Conservation (phyloP, 2,329 filamentous ascomycete species). For the Furcasterigmium furcatum region DNA sequence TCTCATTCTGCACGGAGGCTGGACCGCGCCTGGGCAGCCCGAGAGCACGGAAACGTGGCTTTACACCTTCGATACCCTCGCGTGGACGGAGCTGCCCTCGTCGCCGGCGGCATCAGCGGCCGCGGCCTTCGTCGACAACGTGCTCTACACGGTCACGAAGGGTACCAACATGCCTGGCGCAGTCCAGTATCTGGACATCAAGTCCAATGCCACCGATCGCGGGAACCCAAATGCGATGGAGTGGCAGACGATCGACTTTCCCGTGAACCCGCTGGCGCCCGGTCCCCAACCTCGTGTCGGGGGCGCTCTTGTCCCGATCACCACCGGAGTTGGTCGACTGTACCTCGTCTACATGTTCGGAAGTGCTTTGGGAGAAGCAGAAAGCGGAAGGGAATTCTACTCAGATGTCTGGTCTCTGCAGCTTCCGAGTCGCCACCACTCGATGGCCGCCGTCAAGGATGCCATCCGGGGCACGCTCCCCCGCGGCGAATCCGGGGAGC, state of each 20-base stretch:
- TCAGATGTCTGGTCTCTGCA: constrained; percentile 52
- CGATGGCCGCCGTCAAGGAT: constrained; percentile 47
- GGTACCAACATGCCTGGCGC: constrained; percentile 26
- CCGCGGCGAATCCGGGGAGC: constrained; percentile 38
- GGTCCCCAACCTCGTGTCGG: constrained; percentile 38
- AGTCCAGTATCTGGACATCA: constrained; percentile 30
- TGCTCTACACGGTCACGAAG: constrained; percentile 42
- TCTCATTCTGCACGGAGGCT: constrained; percentile 47
- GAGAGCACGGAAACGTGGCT: constrained; percentile 48
- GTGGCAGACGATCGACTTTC: constrained; percentile 33
- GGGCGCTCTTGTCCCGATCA: constrained; percentile 40
- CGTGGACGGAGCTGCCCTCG: constrained; percentile 46
- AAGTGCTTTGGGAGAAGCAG: constrained; percentile 16
- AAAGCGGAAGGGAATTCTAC: constrained; percentile 16
- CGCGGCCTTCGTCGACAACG: constrained; percentile 38
- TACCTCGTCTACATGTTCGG: constrained; percentile 51
- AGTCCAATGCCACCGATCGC: constrained; percentile 21
- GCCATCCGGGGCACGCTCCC: constrained; percentile 38
- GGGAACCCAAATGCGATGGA: constrained; percentile 21
- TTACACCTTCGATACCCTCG: constrained; percentile 43
- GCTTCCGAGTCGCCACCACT: constrained; percentile 40
- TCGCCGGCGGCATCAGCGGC: constrained; percentile 32
- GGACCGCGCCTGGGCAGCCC: constrained; percentile 17
- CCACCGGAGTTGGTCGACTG: constrained; percentile 47
- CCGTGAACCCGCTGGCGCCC: constrained; percentile 29